phyloP scores from a whole-genome alignment of 2,329 filamentous ascomycete genomes.

The Claviceps sp. region DNA sequence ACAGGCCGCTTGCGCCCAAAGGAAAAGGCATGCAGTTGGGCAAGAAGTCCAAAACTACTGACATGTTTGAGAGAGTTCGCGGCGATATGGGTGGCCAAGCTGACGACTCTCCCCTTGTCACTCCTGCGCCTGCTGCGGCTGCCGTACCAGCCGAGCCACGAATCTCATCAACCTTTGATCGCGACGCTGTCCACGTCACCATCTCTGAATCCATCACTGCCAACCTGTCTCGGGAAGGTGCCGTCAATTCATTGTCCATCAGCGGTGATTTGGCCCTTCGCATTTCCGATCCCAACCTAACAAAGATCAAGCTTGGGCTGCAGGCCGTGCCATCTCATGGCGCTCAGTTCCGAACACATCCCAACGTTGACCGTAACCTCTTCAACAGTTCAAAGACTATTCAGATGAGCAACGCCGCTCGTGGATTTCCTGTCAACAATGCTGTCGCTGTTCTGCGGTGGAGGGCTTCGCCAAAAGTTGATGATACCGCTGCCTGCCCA shows the following conservation, averaged over 20 bases:
- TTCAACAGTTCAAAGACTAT: conserved; percentile 77
- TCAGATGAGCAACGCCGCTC: conserved; percentile 76
- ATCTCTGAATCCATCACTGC: conserved; percentile 85
- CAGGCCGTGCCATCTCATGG: conserved; percentile 64
- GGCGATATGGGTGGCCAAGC: conserved; percentile 80
- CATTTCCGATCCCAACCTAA: conserved; percentile 76
- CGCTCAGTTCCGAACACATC: conserved; percentile 87
- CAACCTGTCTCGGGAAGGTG: conserved; percentile 76
- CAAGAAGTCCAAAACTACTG: conserved; percentile 95
- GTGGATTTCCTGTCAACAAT: conserved; percentile 90
- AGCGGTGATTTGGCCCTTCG: conserved; percentile 87
- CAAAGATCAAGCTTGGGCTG: conserved; percentile 80
- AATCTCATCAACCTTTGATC: conserved; percentile 56
- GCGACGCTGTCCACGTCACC: conserved; percentile 77
- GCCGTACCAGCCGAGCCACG: conserved; percentile 41
- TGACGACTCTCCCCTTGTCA: conserved; percentile 63
- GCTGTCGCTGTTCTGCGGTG: conserved; percentile 86
- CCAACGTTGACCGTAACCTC: conserved; percentile 81
- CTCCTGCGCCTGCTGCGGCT: conserved; percentile 35
- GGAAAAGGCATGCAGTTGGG: conserved; percentile 98
- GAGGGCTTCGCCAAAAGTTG: conserved; percentile 71
- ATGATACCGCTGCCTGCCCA: conserved; percentile 69
- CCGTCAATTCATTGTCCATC: conserved; percentile 73
- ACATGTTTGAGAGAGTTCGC: conserved; percentile 92
- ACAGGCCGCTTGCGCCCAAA: conserved; percentile 54